These are phyloP conservation scores for Pseudozyma sp. DNA, from an alignment of 1,284 basidiomycete genomes.

Conservation along the genomic window DNA sequence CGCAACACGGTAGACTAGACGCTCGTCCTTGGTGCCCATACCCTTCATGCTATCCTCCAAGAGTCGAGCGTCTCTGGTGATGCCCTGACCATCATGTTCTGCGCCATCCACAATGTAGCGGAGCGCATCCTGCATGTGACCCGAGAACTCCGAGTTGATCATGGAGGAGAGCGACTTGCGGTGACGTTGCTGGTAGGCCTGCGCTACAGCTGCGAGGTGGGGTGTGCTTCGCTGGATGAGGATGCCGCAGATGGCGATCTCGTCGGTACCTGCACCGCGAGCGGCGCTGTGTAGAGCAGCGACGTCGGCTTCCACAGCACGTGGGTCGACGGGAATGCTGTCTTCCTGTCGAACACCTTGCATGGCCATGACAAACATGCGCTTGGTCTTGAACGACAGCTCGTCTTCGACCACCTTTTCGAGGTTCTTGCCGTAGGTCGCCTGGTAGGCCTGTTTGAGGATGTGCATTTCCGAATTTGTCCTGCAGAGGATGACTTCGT, in stretches of 20 bases:
- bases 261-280: conserved; percentile 58
- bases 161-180: conserved; percentile 49
- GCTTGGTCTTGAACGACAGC: conserved; percentile 67
- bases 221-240: conserved; percentile 61
- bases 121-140: conserved; percentile 64
- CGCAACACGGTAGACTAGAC: conserved; percentile 54
- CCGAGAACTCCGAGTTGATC: conserved; percentile 64
- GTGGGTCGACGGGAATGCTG: conserved; percentile 47
- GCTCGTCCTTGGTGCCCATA: conserved; percentile 64
- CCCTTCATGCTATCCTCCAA: conserved; percentile 66
- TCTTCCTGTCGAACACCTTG: conserved; percentile 61
- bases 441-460: conserved; percentile 64
- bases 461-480: conserved; percentile 63
- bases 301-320: conserved; percentile 47
- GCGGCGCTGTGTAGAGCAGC: conserved; percentile 43
- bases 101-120: conserved; percentile 65
- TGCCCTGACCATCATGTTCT: conserved; percentile 61
- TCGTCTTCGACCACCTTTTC: conserved; percentile 67
- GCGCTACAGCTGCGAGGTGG: conserved; percentile 63
- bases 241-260: conserved; percentile 64
- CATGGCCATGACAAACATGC: conserved; percentile 63
- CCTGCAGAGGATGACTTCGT: conserved; percentile 64
- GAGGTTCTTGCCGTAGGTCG: conserved; percentile 56
- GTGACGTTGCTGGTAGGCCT: conserved; percentile 57
- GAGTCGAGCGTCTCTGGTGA: conserved; percentile 62